Evolutionary conservation across 1,284 basidiomycete genomes (phyloP), one percentile per base, ranked within the genome.

Genomic region (Ganoderma multipileum): DNA sequence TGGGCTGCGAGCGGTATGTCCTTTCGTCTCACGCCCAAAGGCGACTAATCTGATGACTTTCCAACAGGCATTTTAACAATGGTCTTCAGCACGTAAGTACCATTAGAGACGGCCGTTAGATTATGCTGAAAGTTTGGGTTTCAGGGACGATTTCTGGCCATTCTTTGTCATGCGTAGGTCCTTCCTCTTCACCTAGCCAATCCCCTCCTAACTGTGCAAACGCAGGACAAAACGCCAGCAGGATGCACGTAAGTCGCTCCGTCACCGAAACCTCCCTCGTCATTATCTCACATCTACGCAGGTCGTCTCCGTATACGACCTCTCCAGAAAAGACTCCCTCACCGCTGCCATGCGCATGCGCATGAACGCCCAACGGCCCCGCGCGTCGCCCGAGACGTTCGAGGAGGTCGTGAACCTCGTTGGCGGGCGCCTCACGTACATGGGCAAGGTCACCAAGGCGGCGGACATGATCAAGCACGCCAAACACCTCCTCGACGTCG

Each of bases 61-160:
- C 54, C 76, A 41, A 26, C 2, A 93, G 92, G 91, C 30, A 91
- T 94, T 65, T 79, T 92, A 73, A 94, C 92, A 2, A 85, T 94
- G 80, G 88, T 96, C 2, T 95, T 96, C 79, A 91, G 84, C 76
- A 90, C 90, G 87, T 93, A 78, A 78, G 90, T 80, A 61, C 14
- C 44, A 30, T 36, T 9, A 26, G 30, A 18, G n/a, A 18, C 4
- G 18, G 12, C 23, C 9, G 7, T 18, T 16, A 18, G 12, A 1
- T 47, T 11, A 23, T 62, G 60, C 54, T 38, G 69, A 68, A 58
- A 28, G 68, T 61, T 83, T 1, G 36, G n/a, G 52, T 20, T 57
- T 4, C 67, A 85, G 90, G 3, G 92, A 95, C 74, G 93, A 95
- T 77, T 94, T 91, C 76, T 95, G 94, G 90, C 90, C 90, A 0